Evolutionary conservation across 129 eudicot genomes (phyloP), one percentile per base, ranked within the genome.

Genomic region (Chrysanthemum lavandulifolium): DNA sequence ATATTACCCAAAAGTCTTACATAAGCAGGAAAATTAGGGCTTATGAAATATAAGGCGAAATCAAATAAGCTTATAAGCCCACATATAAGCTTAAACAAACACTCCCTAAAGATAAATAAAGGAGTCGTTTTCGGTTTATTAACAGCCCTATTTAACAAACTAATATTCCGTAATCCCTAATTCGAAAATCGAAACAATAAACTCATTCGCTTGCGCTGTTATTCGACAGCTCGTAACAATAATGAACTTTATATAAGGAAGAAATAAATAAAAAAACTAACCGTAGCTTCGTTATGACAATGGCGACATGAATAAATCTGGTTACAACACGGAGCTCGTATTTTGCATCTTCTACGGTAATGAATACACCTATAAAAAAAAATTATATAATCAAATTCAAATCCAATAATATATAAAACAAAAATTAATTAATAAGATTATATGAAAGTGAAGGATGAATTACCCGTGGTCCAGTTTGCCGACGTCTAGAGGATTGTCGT

Each of bases 211-310:
- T 27, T 27, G 0, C 29, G 29, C 1, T 23, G 25, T 23, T 23
- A 23, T 23, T 23, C 1, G 25, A 23, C 25, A 27, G 2, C 29
- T 27, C 29, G 29, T 2, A 27, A 27, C 3, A 33, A 33, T 4
- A 33, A 36, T 1, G 0, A 36, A 5, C 43, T 0, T 4, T 36
- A 36, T 36, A 36, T 6, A 6, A 5, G 1, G 33, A n/a, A 59
- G 2, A 23, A 1, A 5, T 11, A 55, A 2, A 8, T 15, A 1
- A 5, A 12, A 15, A 40, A 56, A 23, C 65, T 13, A n/a, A 93
- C 98, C 81, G 86, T 82, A 79, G 86, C 82, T 16, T 89, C 97
- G 73, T 93, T 90, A 76, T 93, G 98, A 59, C 98, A 93, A 71
- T 93, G 98, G 53, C 98, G 98, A 72, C 98, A 93, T 40, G 82